Conservation (phyloP, 495 filamentous ascomycete genomes). For the Neurospora hispaniola region DNA sequence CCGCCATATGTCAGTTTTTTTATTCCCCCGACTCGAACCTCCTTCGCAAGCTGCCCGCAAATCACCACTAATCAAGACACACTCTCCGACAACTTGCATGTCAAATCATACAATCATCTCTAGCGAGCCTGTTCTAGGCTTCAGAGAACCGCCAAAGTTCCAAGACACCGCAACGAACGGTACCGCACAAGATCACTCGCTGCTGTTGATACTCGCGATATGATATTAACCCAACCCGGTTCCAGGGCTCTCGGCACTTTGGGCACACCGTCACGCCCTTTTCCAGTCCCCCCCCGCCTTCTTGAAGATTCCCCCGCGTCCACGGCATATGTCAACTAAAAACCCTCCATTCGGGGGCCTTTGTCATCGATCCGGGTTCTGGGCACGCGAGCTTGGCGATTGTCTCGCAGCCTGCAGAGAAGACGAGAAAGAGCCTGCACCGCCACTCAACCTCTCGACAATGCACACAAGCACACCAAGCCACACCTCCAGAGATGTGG, state of each 20-base stretch:
- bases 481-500: background rate
- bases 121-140: background rate
- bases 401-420: background rate
- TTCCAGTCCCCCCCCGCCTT: background rate
- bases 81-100: background rate
- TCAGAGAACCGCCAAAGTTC: background rate
- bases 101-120: background rate
- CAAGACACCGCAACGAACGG: background rate
- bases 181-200: background rate
- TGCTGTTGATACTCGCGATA: background rate
- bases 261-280: background rate
- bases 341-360: background rate
- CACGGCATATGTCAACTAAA: background rate
- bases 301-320: background rate
- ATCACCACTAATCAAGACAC: background rate
- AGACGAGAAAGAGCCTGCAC: background rate
- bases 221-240: background rate
- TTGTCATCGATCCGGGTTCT: background rate
- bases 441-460: background rate
- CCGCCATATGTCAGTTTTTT: background rate
- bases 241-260: background rate
- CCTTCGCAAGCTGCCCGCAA: background rate
- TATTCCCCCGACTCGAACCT: background rate
- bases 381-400: background rate
- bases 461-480: background rate